phyloP scores from a whole-genome alignment of 371 early-diverging fungal species.

The Neoconidiobolus thromboides region DNA sequence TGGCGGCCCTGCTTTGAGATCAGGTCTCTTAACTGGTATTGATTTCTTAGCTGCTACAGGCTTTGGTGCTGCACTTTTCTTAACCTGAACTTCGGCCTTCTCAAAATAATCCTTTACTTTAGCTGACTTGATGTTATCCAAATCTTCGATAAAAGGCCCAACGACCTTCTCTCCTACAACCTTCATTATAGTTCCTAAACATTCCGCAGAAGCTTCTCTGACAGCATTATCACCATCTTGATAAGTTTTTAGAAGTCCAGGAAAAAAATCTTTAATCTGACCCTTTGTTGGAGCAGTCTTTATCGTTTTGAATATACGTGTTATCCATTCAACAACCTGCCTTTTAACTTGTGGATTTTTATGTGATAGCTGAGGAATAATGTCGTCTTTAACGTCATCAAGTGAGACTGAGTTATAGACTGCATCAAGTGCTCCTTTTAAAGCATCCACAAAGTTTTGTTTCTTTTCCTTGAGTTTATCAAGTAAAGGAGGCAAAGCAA shows the following conservation, averaged over 20 bases:
- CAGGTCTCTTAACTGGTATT: conserved; percentile 2
- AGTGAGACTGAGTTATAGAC: conserved; percentile 41
- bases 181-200: conserved; percentile 77
- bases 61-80: neutral
- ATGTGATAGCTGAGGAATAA: conserved; percentile 40
- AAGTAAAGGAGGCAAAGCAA: conserved; percentile 48
- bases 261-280: conserved; percentile 57
- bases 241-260: conserved; percentile 46
- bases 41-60: conserved; percentile 11
- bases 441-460: conserved; percentile 59
- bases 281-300: conserved; percentile 45
- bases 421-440: conserved; percentile 63
- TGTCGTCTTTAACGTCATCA: conserved; percentile 45
- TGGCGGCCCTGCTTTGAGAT: neutral
- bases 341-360: conserved; percentile 84
- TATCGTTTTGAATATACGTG: conserved; percentile 44
- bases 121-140: conserved; percentile 69
- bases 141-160: conserved; percentile 45
- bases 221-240: conserved; percentile 78
- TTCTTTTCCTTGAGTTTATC: conserved; percentile 92
- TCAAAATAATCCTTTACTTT: conserved; percentile 74
- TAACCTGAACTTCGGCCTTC: conserved; percentile 54
- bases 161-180: conserved; percentile 61
- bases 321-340: conserved; percentile 48
- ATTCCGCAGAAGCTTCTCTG: conserved; percentile 71